Percentiles rank a stretch among this genome's conserved stretches.
Conservation (phyloP, 2,329 filamentous ascomycete genomes). For the Aspergillus sojae region DNA sequence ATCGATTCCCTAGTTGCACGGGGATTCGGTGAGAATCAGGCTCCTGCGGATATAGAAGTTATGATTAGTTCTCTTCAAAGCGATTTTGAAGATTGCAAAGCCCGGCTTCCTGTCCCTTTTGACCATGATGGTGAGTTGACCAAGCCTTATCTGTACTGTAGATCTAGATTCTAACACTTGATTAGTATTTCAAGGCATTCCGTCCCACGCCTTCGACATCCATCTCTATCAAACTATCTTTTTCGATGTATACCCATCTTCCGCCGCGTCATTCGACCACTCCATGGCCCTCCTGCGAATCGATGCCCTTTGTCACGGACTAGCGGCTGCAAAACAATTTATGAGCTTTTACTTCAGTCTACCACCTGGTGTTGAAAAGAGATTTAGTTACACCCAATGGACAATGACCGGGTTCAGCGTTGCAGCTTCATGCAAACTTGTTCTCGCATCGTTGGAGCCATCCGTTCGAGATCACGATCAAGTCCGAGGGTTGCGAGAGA, state of each 20-base stretch:
- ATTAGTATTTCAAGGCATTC: background rate
- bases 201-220: background rate
- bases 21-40: background rate
- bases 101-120: slow-evolving; percentile 5
- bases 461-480: background rate
- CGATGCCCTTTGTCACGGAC: background rate
- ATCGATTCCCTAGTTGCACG: slow-evolving; percentile 6
- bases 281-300: background rate
- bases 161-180: background rate
- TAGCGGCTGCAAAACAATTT: background rate
- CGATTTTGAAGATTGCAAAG: slow-evolving; percentile 6
- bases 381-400: background rate
- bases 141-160: background rate
- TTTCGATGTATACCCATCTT: background rate
- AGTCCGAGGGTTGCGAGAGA: slow-evolving; percentile 4
- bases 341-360: background rate
- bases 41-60: slow-evolving; percentile 5
- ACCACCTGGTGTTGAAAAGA: background rate
- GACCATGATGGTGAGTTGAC: background rate
- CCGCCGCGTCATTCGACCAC: background rate
- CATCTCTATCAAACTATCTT: background rate
- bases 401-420: background rate
- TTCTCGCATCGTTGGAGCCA: background rate
- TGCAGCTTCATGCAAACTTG: background rate
- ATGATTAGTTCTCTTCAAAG: slow-evolving; percentile 6